These are phyloP conservation scores for Dentipellis sp. DNA, from an alignment of 768 basidiomycete species.

Conservation along the genomic window DNA sequence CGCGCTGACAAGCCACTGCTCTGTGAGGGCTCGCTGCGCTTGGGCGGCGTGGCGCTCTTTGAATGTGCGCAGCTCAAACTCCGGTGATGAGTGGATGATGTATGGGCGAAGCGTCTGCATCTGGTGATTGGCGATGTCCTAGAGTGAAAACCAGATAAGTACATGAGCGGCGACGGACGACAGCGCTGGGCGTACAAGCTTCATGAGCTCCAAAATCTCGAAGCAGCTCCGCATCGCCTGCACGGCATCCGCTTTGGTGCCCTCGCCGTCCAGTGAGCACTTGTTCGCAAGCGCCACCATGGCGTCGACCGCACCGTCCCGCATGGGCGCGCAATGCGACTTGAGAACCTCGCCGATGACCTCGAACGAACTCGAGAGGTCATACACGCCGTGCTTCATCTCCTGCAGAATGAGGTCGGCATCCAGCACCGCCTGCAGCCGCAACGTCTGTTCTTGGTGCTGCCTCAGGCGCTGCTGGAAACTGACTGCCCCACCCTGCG, in stretches of 20 bases:
- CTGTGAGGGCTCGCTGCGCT: conserved; percentile 12
- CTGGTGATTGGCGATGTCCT: conserved; percentile 98
- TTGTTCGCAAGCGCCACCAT: conserved; percentile 68
- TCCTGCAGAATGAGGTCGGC: conserved; percentile 77
- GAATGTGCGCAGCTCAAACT: conserved; percentile 75
- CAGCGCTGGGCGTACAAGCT: conserved; percentile 47
- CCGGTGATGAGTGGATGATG: conserved; percentile 69
- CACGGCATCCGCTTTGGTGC: conserved; percentile 55
- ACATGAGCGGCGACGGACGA: background rate
- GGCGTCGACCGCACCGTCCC: conserved; percentile 73
- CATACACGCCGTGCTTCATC: conserved; percentile 66
- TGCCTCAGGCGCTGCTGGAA: conserved; percentile 12
- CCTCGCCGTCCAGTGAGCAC: conserved; percentile 44
- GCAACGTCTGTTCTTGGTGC: conserved; percentile 11
- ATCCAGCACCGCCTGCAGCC: conserved; percentile 41
- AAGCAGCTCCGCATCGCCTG: conserved; percentile 74
- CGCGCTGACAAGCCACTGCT: conserved; percentile 13
- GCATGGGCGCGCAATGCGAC: conserved; percentile 89
- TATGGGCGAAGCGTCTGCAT: conserved; percentile 88
- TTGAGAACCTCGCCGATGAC: conserved; percentile 78
- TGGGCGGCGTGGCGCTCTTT: conserved; percentile 37
- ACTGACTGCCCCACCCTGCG: conserved; percentile 11
- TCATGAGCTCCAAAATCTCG: conserved; percentile 92
- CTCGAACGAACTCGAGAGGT: conserved; percentile 68
- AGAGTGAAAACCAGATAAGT: conserved; percentile 1